Evolutionary conservation across 768 basidiomycete species (phyloP), one percentile per base, ranked within the genome.

Genomic region (Podaxis sp.): DNA sequence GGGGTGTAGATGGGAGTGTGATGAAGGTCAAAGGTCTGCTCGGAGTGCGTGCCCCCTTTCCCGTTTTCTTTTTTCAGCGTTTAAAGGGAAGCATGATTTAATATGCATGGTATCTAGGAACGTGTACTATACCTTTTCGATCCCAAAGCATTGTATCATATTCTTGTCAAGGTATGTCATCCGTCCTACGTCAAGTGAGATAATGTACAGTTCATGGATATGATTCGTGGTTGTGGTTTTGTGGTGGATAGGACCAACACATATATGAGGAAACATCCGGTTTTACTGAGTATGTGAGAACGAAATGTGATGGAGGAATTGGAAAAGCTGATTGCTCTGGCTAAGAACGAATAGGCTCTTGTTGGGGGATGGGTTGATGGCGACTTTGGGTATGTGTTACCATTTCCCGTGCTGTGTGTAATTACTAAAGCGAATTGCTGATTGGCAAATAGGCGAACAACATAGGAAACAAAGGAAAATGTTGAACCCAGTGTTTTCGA

Each of bases 401-500:
- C 42, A 15, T 42, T 42, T 42, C 15, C 26, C 3, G 42, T 17
- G 42, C 6, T 8, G 42, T 6, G 8, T 4, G 6, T 30, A 30
- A 0, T 44, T 1, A 6, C 12, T 49, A 22, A 22, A 7, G 26
- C 46, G 3, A n/a, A 17, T 49, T 19, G 58, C 9, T 22, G 42
- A 22, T 42, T 24, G 28, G 9, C 4, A 11, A 9, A 12, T 48
- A 81, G 80, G 80, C 17, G 74, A 77, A 30, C 72, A 75, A 17
- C 80, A 82, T 64, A 69, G 72, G 24, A 76, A 72, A 28, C 81
- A 82, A 61, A 74, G 79, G 17, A 81, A 79, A 57, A 74, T 81
- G 70, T 67, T 82, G 22, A 81, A 77, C 46, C 81, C 81, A 0
- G 75, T 80, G 6, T 82, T 82, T 63, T 77, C 79, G 0, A 70